These are phyloP conservation scores for Dendrostoma leiphaemia DNA, from an alignment of 2,329 filamentous ascomycete species.

Conservation along the genomic window DNA sequence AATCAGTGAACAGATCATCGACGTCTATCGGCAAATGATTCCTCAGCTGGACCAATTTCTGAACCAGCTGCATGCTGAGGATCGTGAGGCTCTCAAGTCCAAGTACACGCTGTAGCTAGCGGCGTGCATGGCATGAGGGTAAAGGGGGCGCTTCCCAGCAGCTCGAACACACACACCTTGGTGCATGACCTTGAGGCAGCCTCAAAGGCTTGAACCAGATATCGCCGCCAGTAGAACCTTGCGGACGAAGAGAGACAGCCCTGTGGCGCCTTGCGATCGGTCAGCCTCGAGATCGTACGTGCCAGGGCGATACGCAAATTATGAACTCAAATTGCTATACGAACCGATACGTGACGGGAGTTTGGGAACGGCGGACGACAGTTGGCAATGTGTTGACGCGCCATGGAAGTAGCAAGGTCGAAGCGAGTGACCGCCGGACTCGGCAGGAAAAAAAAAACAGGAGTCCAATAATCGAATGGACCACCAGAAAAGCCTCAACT, in stretches of 20 bases:
- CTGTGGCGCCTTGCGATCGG: no score
- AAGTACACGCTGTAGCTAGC: conserved; percentile 41
- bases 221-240: not conserved
- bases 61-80: conserved; percentile 45
- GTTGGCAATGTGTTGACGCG: not conserved
- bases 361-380: not conserved
- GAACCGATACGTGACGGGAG: not conserved
- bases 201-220: no score
- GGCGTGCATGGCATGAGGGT: not conserved
- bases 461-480: not conserved
- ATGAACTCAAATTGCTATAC: not conserved
- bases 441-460: not conserved
- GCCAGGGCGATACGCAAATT: not conserved
- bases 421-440: not conserved
- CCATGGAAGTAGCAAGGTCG: not conserved
- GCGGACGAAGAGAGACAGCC: not conserved
- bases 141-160: no score
- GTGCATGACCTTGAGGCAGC: no score
- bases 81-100: conserved; percentile 47
- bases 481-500: not conserved
- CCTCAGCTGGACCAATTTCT: conserved; percentile 58
- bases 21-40: conserved; percentile 57
- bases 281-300: not conserved
- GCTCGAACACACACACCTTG: no score
- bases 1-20: conserved; percentile 38